Evolutionary conservation across 164 flowering plant species (phyloP).

Genomic region (Magnolia kwangsiensis): DNA sequence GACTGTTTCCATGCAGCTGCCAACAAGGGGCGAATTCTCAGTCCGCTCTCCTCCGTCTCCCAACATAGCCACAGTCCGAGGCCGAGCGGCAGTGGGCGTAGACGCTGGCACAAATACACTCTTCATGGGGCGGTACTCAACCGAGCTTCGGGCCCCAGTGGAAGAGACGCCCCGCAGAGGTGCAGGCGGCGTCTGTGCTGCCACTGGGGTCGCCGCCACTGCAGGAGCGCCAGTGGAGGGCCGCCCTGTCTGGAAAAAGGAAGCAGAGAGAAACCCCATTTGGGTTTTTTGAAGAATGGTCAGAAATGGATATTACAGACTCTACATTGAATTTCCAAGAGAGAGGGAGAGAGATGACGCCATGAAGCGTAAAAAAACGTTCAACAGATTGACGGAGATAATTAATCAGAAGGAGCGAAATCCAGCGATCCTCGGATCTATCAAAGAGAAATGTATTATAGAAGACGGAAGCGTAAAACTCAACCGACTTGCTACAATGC

Average conservation of each 20-base stretch:
- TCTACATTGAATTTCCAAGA: background rate
- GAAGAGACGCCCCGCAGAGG: conserved; percentile 55
- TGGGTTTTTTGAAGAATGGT: background rate
- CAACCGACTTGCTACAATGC: background rate
- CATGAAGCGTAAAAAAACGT: background rate
- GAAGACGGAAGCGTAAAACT: background rate
- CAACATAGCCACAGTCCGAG: conserved; percentile 38
- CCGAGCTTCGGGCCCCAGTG: conserved; percentile 35
- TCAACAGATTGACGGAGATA: background rate
- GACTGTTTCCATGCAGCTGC: conserved; percentile 42
- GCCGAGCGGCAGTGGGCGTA: conserved; percentile 30
- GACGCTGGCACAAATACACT: conserved; percentile 46
- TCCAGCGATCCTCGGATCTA: background rate
- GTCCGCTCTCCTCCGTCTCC: conserved; percentile 48
- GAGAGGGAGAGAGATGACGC: background rate
- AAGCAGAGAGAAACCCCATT: conserved; percentile 16
- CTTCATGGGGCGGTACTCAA: conserved; percentile 53
- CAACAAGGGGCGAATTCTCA: conserved; percentile 42
- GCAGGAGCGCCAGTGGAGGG: conserved; percentile 32
- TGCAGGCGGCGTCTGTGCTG: conserved; percentile 48
- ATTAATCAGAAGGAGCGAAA: background rate
- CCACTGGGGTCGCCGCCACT: conserved; percentile 24
- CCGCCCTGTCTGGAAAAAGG: conserved; percentile 32
- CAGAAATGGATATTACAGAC: background rate
- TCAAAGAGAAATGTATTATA: background rate